These are phyloP conservation scores for Mercurialis annua DNA, from an alignment of 345 rosid genomes.

Conservation along the genomic window DNA sequence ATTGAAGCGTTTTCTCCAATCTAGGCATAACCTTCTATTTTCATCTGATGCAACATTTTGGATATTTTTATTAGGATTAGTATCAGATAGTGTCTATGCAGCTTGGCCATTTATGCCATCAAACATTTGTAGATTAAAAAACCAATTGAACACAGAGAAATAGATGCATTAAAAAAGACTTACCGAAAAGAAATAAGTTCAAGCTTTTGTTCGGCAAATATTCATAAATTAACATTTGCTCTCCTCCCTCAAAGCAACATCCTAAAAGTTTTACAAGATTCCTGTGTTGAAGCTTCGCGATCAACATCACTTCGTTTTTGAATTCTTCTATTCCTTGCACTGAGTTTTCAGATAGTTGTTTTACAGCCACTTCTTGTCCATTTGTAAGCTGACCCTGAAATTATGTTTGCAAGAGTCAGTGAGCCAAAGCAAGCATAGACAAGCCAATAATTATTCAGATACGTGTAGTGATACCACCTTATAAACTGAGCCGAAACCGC, in stretches of 20 bases:
- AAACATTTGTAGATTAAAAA: no score
- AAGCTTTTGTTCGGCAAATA: no score
- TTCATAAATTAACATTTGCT: background rate
- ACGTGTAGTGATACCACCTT: constrained; percentile 19
- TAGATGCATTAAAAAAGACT: background rate
- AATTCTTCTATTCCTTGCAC: constrained; percentile 9
- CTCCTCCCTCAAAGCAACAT: constrained; percentile 9
- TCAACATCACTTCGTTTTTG: constrained; percentile 11
- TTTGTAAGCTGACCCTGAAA: constrained; percentile 4
- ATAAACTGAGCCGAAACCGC: constrained; percentile 42
- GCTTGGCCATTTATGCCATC: background rate
- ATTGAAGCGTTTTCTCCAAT: background rate
- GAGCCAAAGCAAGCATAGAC: no score
- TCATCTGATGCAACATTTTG: background rate
- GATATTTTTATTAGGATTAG: background rate
- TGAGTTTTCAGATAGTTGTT: constrained; percentile 3
- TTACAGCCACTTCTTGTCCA: background rate
- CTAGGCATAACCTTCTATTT: background rate
- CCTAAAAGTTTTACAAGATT: constrained; percentile 14
- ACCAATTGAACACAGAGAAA: no score
- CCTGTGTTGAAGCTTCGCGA: constrained; percentile 12
- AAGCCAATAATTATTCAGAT: background rate
- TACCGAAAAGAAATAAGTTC: no score
- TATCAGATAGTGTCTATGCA: background rate
- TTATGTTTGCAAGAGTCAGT: background rate